Percentiles rank a stretch among this genome's conserved stretches.
phyloP scores from a whole-genome alignment of 257 asterid species.

The Solanum tacnaense region DNA sequence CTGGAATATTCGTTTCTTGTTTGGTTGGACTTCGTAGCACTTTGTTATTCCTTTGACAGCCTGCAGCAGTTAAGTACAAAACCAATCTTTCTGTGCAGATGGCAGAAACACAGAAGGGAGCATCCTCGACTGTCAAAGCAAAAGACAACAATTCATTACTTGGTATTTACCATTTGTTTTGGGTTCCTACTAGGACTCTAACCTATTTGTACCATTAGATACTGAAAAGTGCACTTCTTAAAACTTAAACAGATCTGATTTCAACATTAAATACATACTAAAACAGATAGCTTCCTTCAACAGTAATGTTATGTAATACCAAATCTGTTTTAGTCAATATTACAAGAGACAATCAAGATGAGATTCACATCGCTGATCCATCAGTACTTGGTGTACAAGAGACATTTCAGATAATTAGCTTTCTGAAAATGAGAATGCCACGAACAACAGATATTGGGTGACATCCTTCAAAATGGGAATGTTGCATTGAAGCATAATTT shows the following conservation, averaged over 20 bases:
- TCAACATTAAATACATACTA: not conserved
- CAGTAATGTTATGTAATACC: not conserved
- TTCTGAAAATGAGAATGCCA: not conserved
- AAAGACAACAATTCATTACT: slow-evolving; percentile 44
- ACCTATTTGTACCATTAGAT: not conserved
- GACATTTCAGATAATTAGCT: not conserved
- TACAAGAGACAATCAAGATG: not conserved
- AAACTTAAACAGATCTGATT: not conserved
- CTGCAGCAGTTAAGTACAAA: not conserved
- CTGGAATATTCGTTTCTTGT: not conserved
- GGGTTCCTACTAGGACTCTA: not conserved
- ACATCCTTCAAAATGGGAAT: not conserved
- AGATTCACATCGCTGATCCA: not conserved
- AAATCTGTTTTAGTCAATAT: not conserved
- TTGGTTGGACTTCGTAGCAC: not conserved
- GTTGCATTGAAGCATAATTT: not conserved
- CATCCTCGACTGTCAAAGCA: slow-evolving; percentile 22
- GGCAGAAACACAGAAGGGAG: slow-evolving; percentile 51
- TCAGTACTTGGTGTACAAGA: not conserved
- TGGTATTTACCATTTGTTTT: slow-evolving; percentile 30
- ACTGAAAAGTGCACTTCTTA: not conserved
- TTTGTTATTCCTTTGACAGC: not conserved
- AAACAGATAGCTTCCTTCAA: not conserved
- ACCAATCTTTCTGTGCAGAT: slow-evolving; percentile 16
- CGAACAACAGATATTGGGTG: not conserved